Evolutionary conservation across 2,329 filamentous ascomycete genomes (phyloP), one percentile per base, ranked within the genome.

Genomic region (Myriosclerotinia curreyana): DNA sequence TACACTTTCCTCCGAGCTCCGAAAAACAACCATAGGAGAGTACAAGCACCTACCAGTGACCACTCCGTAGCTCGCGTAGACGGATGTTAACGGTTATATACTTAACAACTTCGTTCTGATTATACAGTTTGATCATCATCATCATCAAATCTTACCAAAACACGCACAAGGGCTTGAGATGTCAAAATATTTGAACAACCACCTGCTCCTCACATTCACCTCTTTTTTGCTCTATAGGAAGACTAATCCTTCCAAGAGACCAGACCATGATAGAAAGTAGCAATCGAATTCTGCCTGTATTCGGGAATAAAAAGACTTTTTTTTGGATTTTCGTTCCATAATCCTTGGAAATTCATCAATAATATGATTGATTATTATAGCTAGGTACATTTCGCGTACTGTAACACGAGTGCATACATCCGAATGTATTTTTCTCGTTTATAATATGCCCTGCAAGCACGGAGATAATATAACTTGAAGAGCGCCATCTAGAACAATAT

Each of bases 351-450:
- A 25, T 25, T 28, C 55, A 58, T 28, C 55, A 36, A 59, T 6
- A 6, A 31, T 31, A 59, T 6, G 28, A 31, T 31, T 49, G 28
- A 48, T 38, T 28, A 36, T 58, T 46, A 22, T 31, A 25, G 20
- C 48, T 59, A 38, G 28, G 42, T 59, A 59, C 31, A 59, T 59
- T n/a, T 63, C 61, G 61, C 42, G 61, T n/a, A n/a, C n/a, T n/a
- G n/a, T 59, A 59, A 63, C 61, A 58, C 52, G 9, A 50, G 44
- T 59, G 44, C 53, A 50, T 59, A 44, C 53, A 50, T 58, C 61
- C 61, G 61, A 50, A 31, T 20, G 14, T 14, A 28, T 22, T 49
- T 49, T 15, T 42, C 9, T 42, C 53, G 22, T 42, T 55, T 42
- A 28, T 9, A n/a, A 48, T 48, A 48, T 48, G 55, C 14, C 38